These are phyloP conservation scores for Podila horticola DNA, from an alignment of 192 early-diverging fungal species.

Conservation along the genomic window DNA sequence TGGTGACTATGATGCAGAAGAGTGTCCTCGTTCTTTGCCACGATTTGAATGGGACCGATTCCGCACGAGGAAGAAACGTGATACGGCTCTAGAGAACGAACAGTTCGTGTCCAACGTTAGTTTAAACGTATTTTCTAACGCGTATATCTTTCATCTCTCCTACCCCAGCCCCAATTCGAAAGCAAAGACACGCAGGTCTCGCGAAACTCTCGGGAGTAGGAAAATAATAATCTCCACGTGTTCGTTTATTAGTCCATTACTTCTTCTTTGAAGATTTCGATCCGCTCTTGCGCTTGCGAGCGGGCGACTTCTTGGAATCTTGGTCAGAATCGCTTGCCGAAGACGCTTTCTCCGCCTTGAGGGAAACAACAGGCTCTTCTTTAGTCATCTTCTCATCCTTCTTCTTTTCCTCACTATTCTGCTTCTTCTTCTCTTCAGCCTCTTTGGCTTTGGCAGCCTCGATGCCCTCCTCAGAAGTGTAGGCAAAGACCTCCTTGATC, in stretches of 20 bases:
- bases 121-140: too few relatives aligned
- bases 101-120: too few relatives aligned
- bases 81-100: too few relatives aligned
- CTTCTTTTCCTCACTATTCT: slow-evolving; percentile 53
- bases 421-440: slow-evolving; percentile 59
- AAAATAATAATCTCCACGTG: not conserved
- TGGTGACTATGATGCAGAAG: too few relatives aligned
- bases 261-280: slow-evolving; percentile 41
- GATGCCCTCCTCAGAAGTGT: slow-evolving; percentile 67
- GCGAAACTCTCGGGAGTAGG: not conserved
- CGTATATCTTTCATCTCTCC: too few relatives aligned
- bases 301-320: slow-evolving; percentile 9
- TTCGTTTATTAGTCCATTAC: slow-evolving; percentile 6
- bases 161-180: too few relatives aligned
- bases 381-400: slow-evolving; percentile 37
- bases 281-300: slow-evolving; percentile 47
- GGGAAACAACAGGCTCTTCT: not conserved
- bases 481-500: slow-evolving; percentile 71
- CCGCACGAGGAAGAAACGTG: too few relatives aligned
- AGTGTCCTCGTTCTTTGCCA: too few relatives aligned
- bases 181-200: too few relatives aligned
- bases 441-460: slow-evolving; percentile 62
- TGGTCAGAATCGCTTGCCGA: slow-evolving; percentile 29
- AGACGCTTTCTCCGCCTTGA: slow-evolving; percentile 19
- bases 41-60: too few relatives aligned